A percentile compares a stretch with the other conserved stretches of the same genome.
Conservation (phyloP, 2,329 filamentous ascomycete species). For the Dothiorella sarmentorum region DNA sequence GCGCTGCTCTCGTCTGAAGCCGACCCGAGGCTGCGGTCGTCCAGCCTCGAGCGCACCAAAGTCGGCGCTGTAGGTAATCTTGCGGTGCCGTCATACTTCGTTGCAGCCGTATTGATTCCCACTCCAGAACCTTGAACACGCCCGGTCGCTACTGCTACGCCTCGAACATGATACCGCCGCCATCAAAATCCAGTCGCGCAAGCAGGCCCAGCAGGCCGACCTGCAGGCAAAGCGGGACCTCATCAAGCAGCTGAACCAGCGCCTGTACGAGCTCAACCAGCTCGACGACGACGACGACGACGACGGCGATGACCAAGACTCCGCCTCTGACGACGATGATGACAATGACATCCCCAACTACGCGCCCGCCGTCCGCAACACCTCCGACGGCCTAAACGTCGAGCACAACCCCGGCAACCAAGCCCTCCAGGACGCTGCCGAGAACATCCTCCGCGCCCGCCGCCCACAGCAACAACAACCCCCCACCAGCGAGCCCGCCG, state of each 20-base stretch:
- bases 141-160: conserved; percentile 63
- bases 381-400: conserved; percentile 31
- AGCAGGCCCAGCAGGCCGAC: conserved; percentile 60
- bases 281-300: conserved; percentile 44
- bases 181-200: conserved; percentile 57
- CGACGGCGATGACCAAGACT: conserved; percentile 29
- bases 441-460: conserved; percentile 34
- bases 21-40: conserved; percentile 57
- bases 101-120: neutral
- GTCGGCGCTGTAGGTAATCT: conserved; percentile 48
- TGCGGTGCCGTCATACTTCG: neutral
- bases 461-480: conserved; percentile 22
- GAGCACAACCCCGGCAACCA: conserved; percentile 28
- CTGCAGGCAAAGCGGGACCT: conserved; percentile 63
- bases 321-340: conserved; percentile 38
- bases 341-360: conserved; percentile 43
- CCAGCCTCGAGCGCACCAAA: conserved; percentile 64
- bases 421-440: conserved; percentile 33
- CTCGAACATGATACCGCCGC: conserved; percentile 65
- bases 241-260: conserved; percentile 63
- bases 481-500: conserved; percentile 16
- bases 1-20: conserved; percentile 61
- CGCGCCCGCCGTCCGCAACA: conserved; percentile 37
- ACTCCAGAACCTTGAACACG: conserved; percentile 66
- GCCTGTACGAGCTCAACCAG: conserved; percentile 66